Conservation (phyloP, 192 early-diverging fungal species). For the Dissophora globulifera region DNA sequence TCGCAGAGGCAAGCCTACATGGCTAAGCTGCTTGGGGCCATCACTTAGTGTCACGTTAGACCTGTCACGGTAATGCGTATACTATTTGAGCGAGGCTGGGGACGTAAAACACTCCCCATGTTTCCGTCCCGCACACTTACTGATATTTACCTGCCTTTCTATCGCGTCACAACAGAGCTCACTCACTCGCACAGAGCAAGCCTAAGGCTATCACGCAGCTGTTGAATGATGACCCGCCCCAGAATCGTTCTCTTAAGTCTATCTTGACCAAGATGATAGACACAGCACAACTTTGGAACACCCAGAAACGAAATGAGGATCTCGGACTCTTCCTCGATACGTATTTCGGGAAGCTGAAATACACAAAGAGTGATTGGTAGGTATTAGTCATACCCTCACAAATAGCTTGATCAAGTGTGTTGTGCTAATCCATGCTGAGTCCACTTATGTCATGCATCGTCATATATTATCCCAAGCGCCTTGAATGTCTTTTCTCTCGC, state of each 20-base stretch:
- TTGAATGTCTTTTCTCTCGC: too few species aligned
- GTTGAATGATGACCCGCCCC: conserved; percentile 25
- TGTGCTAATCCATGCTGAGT: too few species aligned
- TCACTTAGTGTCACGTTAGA: too few species aligned
- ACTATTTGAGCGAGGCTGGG: too few species aligned
- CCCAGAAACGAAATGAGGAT: conserved; percentile 18
- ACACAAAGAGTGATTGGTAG: conserved; percentile 37
- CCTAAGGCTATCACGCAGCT: conserved; percentile 8
- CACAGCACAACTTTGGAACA: conserved; percentile 29
- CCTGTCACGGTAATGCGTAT: too few species aligned
- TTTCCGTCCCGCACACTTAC: background rate
- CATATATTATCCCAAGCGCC: too few species aligned
- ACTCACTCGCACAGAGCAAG: conserved; percentile 19
- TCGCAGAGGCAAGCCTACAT: too few species aligned
- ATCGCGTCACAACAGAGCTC: background rate
- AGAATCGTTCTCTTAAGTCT: conserved; percentile 23
- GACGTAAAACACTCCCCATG: too few species aligned
- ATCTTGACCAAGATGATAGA: conserved; percentile 31
- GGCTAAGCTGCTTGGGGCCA: too few species aligned
- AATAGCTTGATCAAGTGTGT: too few species aligned
- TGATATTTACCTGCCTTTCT: background rate
- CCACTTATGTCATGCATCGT: too few species aligned
- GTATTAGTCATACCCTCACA: conserved; percentile 3
- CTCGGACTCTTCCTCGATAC: conserved; percentile 21
- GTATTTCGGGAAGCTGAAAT: conserved; percentile 22